phyloP scores from a whole-genome alignment of 2,329 filamentous ascomycete genomes.

The Fusarium sp. region DNA sequence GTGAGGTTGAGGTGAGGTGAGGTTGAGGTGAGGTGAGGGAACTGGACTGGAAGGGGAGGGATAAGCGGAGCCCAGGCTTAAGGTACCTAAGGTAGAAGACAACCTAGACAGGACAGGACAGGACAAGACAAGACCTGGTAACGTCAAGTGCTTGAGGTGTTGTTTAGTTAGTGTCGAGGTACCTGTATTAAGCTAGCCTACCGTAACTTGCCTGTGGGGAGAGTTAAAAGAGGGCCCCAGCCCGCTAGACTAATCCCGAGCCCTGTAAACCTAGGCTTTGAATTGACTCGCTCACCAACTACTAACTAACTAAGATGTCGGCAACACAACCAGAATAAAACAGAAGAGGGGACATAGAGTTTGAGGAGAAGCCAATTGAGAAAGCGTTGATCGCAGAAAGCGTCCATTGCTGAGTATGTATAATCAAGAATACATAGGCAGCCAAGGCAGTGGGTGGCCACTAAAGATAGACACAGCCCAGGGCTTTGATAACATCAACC shows the following conservation, averaged over 20 bases:
- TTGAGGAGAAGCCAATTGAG: constrained; percentile 7
- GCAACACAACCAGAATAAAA: not conserved
- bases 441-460: constrained; percentile 4
- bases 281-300: constrained; percentile 15
- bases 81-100: not conserved
- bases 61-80: constrained; percentile 22
- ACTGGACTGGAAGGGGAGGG: constrained; percentile 19
- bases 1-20: constrained; percentile 30
- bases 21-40: constrained; percentile 22
- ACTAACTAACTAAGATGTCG: not conserved
- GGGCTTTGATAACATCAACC: constrained; percentile 30
- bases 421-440: too few relatives aligned
- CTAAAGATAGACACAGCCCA: constrained; percentile 8
- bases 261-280: constrained; percentile 15
- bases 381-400: not conserved
- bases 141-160: constrained; percentile 19
- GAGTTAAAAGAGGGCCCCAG: constrained; percentile 32
- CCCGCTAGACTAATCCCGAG: constrained; percentile 11
- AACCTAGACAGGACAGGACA: too few relatives aligned
- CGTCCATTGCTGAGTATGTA: too few relatives aligned
- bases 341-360: constrained; percentile 5
- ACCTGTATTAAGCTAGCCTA: constrained; percentile 15
- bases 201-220: constrained; percentile 24
- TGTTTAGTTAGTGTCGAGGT: constrained; percentile 2
- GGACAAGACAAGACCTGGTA: too few relatives aligned